A percentile compares a stretch with the other conserved stretches of the same genome.
phyloP scores from a whole-genome alignment of 1,284 basidiomycete genomes.

The Cutaneotrichosporon arboriforme region DNA sequence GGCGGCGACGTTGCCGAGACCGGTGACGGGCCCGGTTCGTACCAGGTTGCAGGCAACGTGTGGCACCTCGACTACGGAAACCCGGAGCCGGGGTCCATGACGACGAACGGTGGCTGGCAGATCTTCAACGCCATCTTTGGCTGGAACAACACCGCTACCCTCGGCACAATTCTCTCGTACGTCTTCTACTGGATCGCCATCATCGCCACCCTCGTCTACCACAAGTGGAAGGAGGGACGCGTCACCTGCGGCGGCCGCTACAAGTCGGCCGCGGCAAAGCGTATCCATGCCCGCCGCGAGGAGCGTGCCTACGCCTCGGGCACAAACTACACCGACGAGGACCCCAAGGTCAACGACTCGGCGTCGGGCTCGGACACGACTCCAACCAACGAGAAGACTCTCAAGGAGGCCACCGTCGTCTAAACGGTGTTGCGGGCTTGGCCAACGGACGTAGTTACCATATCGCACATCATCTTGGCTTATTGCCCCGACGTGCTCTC shows the following conservation, averaged over 20 bases:
- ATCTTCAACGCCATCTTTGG: slow-evolving; percentile 50
- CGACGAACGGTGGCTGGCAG: slow-evolving; percentile 46
- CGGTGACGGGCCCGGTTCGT: slow-evolving; percentile 51
- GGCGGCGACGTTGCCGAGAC: slow-evolving; percentile 72
- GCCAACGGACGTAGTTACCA: no score
- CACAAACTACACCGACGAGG: not conserved
- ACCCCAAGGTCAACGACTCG: not conserved
- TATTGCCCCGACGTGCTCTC: no score
- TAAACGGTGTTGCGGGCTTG: no score
- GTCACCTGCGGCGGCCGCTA: slow-evolving; percentile 40
- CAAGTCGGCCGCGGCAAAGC: slow-evolving; percentile 2
- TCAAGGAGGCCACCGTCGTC: no score
- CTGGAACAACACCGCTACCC: slow-evolving; percentile 50
- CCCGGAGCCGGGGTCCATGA: slow-evolving; percentile 55
- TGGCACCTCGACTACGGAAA: slow-evolving; percentile 73
- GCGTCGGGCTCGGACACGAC: not conserved
- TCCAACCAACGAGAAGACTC: not conserved
- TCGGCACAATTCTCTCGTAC: slow-evolving; percentile 66
- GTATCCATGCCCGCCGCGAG: slow-evolving; percentile 4
- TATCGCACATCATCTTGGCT: not conserved
- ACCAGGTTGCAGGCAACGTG: slow-evolving; percentile 69
- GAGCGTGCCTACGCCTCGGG: not conserved
- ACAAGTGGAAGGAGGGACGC: slow-evolving; percentile 61
- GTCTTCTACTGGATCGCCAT: slow-evolving; percentile 75
- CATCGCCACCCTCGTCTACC: slow-evolving; percentile 58